Percentiles rank a stretch among this genome's conserved stretches.
Evolutionary conservation across 1,139 yeast genomes (phyloP).

Genomic region (Eremothecium cymbalariae): DNA sequence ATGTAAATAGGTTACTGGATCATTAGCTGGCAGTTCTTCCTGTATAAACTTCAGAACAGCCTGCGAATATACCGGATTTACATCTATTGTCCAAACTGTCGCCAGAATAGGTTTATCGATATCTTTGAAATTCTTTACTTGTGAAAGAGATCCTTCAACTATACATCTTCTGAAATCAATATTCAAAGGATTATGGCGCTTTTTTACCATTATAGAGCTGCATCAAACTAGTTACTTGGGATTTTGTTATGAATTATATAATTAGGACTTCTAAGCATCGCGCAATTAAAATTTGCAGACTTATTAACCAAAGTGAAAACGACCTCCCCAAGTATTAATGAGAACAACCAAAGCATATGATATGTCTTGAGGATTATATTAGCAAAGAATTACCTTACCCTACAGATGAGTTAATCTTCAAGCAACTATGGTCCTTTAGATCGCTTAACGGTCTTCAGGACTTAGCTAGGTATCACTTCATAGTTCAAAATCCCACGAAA

Average conservation of each 20-base stretch:
- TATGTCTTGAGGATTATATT: conserved; percentile 8
- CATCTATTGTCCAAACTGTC: conserved; percentile 50
- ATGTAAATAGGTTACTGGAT: conserved; percentile 38
- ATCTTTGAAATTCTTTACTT: conserved; percentile 35
- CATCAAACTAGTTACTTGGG: too few species aligned
- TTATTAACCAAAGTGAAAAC: too few species aligned
- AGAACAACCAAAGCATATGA: too few species aligned
- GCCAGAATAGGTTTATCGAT: conserved; percentile 35
- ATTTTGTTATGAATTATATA: too few species aligned
- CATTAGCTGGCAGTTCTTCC: conserved; percentile 23
- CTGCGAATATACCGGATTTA: conserved; percentile 39
- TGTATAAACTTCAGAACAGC: conserved; percentile 31
- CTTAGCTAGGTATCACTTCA: conserved; percentile 11
- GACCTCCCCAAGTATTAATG: too few species aligned
- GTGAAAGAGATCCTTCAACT: conserved; percentile 42
- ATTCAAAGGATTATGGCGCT: conserved; percentile 26
- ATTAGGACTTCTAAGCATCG: too few species aligned
- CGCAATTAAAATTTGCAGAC: too few species aligned
- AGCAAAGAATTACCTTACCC: not conserved
- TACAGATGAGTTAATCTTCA: too few species aligned
- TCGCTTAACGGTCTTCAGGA: conserved; percentile 12
- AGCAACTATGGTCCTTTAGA: conserved; percentile 4
- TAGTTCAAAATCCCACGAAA: conserved; percentile 11
- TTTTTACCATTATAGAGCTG: conserved; percentile 37
- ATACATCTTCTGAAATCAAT: conserved; percentile 46